Evolutionary conservation across 306 rosid genomes (phyloP), one percentile per base, ranked within the genome.

Genomic region (Luffa acutangula): DNA sequence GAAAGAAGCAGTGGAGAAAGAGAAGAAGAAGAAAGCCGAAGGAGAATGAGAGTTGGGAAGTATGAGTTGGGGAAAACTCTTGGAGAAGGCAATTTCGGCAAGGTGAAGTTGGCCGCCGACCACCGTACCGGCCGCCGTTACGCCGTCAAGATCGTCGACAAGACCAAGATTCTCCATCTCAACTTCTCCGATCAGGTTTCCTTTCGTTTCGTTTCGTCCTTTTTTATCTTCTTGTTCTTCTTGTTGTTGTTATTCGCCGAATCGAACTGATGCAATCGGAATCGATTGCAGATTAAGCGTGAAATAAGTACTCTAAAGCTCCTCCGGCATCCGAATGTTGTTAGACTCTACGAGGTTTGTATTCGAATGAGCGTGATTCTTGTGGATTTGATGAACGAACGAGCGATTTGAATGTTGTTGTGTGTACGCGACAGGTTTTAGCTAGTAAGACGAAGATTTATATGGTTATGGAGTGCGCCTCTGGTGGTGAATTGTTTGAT

Each of bases 361-460:
- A 9, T 52, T 43, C 54, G 52, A 42, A n/a, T 43, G 1, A n/a
- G 18, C 17, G n/a, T 21, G 56, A 21, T 71, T 71, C 57, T 13
- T 13, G 2, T 70, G 76, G 76, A 46, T 71, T 71, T 1, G 0
- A 2, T 71, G 76, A 46, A 71, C 4, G 36, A 71, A 71, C n/a
- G n/a, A 12, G 41, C 3, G 57, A 12, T 46, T 20, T 45, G 12
- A 6, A 14, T 64, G 45, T 46, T 5, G 31, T 21, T 71, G 7
- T 69, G 4, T 67, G 51, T 5, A 20, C 20, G 34, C 3, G 25
- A 0, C 9, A 96, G 99, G 97, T 96, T 14, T 87, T 91, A 86
- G 99, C 99, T 31, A 96, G 99, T 86, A 96, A 88, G 84, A 86
- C 92, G 83, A 96, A 89, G 90, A 93, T 96, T 85, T 93, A 84